These are phyloP conservation scores for Radiomyces spectabilis DNA, from an alignment of 192 early-diverging fungal genomes.

Conservation along the genomic window DNA sequence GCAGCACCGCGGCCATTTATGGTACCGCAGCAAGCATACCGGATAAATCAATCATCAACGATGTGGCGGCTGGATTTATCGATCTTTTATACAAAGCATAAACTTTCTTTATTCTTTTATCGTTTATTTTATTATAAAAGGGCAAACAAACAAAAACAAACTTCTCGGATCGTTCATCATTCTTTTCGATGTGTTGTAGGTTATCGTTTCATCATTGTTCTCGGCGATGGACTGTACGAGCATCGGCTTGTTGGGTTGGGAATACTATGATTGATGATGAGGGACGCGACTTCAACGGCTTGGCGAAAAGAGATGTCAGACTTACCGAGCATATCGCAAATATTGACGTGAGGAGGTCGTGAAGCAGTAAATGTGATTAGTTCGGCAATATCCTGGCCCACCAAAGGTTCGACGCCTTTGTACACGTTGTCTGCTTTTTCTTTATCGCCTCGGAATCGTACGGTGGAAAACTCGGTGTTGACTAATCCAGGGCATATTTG, in stretches of 20 bases:
- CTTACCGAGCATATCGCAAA: conserved; percentile 52
- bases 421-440: conserved; percentile 66
- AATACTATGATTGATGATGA: conserved; percentile 22
- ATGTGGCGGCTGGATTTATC: conserved; percentile 82
- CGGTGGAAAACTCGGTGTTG: conserved; percentile 86
- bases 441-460: conserved; percentile 68
- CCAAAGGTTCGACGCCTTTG: conserved; percentile 63
- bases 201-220: too few species aligned
- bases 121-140: too few species aligned
- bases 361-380: conserved; percentile 73
- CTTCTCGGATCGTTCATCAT: too few species aligned
- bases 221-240: conserved; percentile 8
- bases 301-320: neutral
- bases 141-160: too few species aligned
- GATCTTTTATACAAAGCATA: conserved; percentile 74
- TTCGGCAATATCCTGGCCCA: conserved; percentile 70
- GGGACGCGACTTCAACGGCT: neutral
- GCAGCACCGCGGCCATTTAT: conserved; percentile 84
- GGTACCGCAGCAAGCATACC: conserved; percentile 88
- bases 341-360: conserved; percentile 65
- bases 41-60: conserved; percentile 76
- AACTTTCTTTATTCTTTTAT: too few species aligned
- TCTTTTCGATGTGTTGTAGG: too few species aligned
- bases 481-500: conserved; percentile 75
- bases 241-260: conserved; percentile 43